These are phyloP conservation scores for Tolypocladium paradoxum DNA, from an alignment of 2,329 filamentous ascomycete species.

Conservation along the genomic window DNA sequence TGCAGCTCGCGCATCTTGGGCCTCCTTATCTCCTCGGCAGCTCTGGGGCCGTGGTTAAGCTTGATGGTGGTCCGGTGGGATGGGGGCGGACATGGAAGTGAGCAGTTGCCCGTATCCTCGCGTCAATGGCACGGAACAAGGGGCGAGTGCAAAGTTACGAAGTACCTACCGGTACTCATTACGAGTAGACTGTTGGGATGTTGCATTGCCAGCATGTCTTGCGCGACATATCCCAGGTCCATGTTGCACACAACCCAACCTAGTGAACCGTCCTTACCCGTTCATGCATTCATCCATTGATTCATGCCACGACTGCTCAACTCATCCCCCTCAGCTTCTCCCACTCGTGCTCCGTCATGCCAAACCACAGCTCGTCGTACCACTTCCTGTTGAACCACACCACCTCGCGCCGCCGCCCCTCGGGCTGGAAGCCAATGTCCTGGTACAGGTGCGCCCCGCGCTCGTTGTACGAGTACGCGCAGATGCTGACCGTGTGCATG, in stretches of 20 bases:
- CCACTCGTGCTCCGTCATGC: constrained; percentile 28
- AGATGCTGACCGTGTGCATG: constrained; percentile 31
- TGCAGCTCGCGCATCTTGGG: neutral
- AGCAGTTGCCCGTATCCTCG: neutral
- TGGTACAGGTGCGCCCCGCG: constrained; percentile 31
- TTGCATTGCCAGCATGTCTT: no score
- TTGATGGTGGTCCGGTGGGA: neutral
- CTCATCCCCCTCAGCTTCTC: constrained; percentile 5
- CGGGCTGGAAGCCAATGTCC: constrained; percentile 30
- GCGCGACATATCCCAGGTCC: no score
- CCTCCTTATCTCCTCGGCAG: neutral
- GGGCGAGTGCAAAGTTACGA: no score
- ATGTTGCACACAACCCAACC: no score
- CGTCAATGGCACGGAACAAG: neutral
- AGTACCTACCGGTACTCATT: no score
- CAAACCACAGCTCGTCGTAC: constrained; percentile 21
- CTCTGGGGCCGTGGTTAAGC: neutral
- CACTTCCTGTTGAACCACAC: constrained; percentile 27
- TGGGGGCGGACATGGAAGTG: neutral
- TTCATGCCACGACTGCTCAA: neutral
- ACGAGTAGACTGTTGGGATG: no score
- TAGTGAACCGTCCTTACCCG: neutral
- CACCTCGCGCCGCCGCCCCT: constrained; percentile 25
- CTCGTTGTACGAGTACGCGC: constrained; percentile 29
- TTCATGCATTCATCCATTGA: neutral